Percentiles rank a stretch among this genome's conserved stretches.
Evolutionary conservation across 2,329 filamentous ascomycete species (phyloP).

Genomic region (Fonsecaea pedrosoi): DNA sequence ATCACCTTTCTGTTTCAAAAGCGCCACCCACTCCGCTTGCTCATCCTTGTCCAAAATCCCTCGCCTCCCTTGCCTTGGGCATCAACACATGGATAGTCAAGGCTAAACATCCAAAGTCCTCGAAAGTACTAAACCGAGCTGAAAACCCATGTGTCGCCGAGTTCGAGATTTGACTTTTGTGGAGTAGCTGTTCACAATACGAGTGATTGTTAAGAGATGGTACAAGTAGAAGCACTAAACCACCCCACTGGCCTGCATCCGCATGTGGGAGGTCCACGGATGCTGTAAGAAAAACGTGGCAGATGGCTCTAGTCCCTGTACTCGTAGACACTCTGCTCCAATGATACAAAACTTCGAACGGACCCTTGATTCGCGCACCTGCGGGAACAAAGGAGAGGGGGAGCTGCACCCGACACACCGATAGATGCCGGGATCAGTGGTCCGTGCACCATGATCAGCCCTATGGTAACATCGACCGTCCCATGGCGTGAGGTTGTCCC

Average conservation of each 20-base stretch:
- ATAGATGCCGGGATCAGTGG: not conserved
- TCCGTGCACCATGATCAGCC: constrained; percentile 7
- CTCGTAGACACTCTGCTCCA: not conserved
- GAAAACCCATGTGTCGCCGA: constrained; percentile 9
- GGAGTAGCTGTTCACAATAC: constrained; percentile 11
- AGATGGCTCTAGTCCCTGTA: not conserved
- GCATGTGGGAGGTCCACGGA: not conserved
- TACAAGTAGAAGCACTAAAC: not conserved
- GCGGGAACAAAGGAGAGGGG: not conserved
- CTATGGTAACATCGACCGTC: not conserved
- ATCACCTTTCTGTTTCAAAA: not conserved
- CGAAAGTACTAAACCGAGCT: constrained; percentile 15
- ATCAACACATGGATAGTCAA: not conserved
- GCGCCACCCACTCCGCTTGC: not conserved
- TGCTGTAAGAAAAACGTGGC: not conserved
- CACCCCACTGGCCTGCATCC: not conserved
- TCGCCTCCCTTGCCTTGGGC: not conserved
- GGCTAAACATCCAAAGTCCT: not conserved
- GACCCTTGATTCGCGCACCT: not conserved
- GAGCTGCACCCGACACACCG: not conserved
- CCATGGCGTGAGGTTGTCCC: not conserved
- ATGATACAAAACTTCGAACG: not conserved
- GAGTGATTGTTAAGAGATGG: not conserved
- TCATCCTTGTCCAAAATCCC: not conserved
- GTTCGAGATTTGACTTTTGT: constrained; percentile 18